Evolutionary conservation across 257 asterid species (phyloP).

Genomic region (Jasminum sambac): DNA sequence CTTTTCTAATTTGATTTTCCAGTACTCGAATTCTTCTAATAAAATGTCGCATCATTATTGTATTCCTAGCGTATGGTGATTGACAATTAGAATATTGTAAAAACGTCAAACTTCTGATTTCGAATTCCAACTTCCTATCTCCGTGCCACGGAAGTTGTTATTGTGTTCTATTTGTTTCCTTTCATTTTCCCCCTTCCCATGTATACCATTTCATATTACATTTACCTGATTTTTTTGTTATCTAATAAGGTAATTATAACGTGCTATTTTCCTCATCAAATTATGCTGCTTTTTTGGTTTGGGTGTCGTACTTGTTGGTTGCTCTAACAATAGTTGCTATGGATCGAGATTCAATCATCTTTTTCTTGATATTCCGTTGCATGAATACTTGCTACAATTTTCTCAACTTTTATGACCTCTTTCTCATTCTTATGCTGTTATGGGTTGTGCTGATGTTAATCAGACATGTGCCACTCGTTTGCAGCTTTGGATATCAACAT

Average conservation of each 20-base stretch:
- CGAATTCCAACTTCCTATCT: neutral
- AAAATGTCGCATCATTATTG: neutral
- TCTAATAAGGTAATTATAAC: neutral
- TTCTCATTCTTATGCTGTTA: slow-evolving; percentile 48
- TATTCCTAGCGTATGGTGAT: neutral
- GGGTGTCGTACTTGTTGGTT: neutral
- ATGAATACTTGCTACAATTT: slow-evolving; percentile 25
- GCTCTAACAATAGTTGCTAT: neutral
- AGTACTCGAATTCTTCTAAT: neutral
- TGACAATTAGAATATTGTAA: neutral
- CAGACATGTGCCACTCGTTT: slow-evolving; percentile 90
- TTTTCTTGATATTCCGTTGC: neutral
- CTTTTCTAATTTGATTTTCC: neutral
- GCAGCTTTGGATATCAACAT: slow-evolving; percentile 90
- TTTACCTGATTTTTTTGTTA: neutral
- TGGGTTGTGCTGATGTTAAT: slow-evolving; percentile 61
- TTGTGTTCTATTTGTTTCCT: neutral
- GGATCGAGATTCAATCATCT: neutral
- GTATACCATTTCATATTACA: neutral
- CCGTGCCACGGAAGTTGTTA: neutral
- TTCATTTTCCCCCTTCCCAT: neutral
- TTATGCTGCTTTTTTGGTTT: slow-evolving; percentile 3
- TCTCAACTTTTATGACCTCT: slow-evolving; percentile 9
- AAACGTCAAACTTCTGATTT: neutral
- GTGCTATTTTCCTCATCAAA: neutral